phyloP scores from a whole-genome alignment of 23 red algal species.

The Gracilaria vermiculophylla region DNA sequence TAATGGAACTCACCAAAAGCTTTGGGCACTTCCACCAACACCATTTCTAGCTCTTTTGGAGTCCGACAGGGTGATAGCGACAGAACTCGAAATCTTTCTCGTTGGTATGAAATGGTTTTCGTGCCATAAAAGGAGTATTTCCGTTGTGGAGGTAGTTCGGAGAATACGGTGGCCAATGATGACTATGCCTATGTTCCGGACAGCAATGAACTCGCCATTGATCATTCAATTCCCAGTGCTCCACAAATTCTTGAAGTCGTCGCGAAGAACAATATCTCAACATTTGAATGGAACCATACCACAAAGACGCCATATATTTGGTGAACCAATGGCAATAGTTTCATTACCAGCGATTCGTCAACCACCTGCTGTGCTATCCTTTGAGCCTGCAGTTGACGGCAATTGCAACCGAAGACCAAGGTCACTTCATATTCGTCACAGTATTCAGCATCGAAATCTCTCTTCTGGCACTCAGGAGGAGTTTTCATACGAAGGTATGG shows the following conservation, averaged over 20 bases:
- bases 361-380: neutral
- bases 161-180: constrained; percentile 5
- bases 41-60: neutral
- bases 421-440: neutral
- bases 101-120: constrained; percentile 15
- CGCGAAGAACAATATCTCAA: neutral
- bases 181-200: neutral
- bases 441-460: neutral
- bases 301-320: neutral
- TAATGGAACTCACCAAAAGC: neutral
- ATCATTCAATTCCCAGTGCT: neutral
- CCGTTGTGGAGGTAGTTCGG: neutral
- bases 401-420: neutral
- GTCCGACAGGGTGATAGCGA: neutral
- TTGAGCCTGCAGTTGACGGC: neutral
- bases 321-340: neutral
- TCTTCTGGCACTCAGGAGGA: neutral
- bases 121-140: neutral
- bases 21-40: neutral
- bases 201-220: neutral
- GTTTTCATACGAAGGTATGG: constrained; percentile 1
- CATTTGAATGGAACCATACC: constrained; percentile 8
- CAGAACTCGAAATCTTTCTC: neutral
- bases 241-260: neutral
- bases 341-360: neutral